phyloP scores from a whole-genome alignment of 176 grass and related monocot genomes.

The Triticum turgidum region DNA sequence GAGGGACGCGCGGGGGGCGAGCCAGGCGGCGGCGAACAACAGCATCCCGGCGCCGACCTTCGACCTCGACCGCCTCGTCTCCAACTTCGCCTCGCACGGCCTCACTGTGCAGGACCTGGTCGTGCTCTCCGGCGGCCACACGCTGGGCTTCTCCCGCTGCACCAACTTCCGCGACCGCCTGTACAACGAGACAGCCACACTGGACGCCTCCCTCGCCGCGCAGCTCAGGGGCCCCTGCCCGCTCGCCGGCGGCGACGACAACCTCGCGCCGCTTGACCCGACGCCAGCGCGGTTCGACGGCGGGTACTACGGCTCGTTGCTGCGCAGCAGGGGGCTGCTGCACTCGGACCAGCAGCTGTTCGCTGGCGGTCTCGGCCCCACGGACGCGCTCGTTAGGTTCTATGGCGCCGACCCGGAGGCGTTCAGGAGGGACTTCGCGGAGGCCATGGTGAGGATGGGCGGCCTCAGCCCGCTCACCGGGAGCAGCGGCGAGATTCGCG shows the following conservation, averaged over 20 bases:
- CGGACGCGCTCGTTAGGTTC: constrained; percentile 56
- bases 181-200: constrained; percentile 71
- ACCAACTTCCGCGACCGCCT: constrained; percentile 53
- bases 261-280: constrained; percentile 57
- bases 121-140: constrained; percentile 66
- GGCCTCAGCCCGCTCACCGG: constrained; percentile 59
- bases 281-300: constrained; percentile 58
- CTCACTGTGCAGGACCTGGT: constrained; percentile 66
- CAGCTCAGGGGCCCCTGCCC: constrained; percentile 52
- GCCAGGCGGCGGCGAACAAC: constrained; percentile 64
- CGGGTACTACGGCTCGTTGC: constrained; percentile 49
- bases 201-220: constrained; percentile 46
- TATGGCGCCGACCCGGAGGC: constrained; percentile 48
- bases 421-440: constrained; percentile 73
- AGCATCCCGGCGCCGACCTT: constrained; percentile 60
- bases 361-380: constrained; percentile 45
- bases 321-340: constrained; percentile 47
- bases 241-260: constrained; percentile 33
- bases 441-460: constrained; percentile 69
- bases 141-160: constrained; percentile 75
- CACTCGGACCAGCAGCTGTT: constrained; percentile 89
- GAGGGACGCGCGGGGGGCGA: constrained; percentile 57
- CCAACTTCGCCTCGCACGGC: constrained; percentile 62
- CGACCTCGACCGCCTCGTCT: constrained; percentile 43
- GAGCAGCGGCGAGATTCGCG: constrained; percentile 56